These are phyloP conservation scores for Colletotrichum destructivum DNA, from an alignment of 2,329 filamentous ascomycete genomes.

Conservation along the genomic window DNA sequence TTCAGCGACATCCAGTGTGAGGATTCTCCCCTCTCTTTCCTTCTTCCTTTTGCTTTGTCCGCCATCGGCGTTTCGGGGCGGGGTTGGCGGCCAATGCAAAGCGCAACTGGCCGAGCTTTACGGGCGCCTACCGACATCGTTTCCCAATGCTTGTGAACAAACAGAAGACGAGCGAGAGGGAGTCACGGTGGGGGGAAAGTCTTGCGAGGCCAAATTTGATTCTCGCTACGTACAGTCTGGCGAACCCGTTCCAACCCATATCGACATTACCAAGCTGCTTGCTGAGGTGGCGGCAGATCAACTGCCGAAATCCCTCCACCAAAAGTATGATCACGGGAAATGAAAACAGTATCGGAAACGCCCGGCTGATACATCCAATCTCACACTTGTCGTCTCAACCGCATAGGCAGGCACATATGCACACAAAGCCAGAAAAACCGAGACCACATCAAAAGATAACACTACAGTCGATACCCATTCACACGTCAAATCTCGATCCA, in stretches of 20 bases:
- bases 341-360: background rate
- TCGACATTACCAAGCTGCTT: background rate
- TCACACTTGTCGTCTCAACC: background rate
- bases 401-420: background rate
- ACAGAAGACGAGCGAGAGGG: background rate
- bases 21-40: too few relatives aligned
- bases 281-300: background rate
- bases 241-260: background rate
- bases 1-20: too few relatives aligned
- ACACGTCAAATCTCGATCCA: background rate
- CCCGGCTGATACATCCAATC: background rate
- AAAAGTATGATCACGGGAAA: background rate
- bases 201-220: background rate
- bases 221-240: background rate
- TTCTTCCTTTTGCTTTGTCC: too few relatives aligned
- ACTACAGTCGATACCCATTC: background rate
- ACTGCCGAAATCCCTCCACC: background rate
- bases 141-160: background rate
- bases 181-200: background rate
- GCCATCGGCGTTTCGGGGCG: too few relatives aligned
- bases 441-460: background rate
- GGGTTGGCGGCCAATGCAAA: too few relatives aligned
- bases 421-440: background rate
- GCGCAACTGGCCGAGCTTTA: too few relatives aligned
- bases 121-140: too few relatives aligned